Evolutionary conservation across 2,329 filamentous ascomycete species (phyloP).

Genomic region (Plenodomus lindquistii): DNA sequence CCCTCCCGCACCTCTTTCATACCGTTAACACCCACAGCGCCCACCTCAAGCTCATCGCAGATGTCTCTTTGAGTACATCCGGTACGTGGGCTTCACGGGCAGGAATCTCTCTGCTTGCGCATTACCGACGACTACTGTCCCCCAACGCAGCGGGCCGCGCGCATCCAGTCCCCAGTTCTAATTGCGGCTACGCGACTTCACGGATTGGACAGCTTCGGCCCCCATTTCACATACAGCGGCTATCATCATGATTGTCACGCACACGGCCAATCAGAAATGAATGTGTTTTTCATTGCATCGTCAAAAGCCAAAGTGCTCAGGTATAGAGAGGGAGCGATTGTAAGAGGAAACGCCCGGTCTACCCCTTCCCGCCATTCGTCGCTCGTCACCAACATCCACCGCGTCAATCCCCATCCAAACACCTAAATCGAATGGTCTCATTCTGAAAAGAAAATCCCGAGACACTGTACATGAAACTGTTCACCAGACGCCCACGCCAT

Average conservation of each 20-base stretch:
- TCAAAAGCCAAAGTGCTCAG: constrained; percentile 32
- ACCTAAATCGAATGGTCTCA: constrained; percentile 39
- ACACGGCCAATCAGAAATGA: constrained; percentile 38
- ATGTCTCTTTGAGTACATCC: constrained; percentile 9
- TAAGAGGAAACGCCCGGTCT: constrained; percentile 44
- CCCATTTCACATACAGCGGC: constrained; percentile 45
- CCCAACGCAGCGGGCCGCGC: constrained; percentile 31
- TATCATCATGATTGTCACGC: constrained; percentile 34
- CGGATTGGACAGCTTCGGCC: constrained; percentile 46
- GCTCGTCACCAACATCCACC: constrained; percentile 35
- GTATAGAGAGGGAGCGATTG: constrained; percentile 39
- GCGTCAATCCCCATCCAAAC: constrained; percentile 34
- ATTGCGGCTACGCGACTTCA: constrained; percentile 47
- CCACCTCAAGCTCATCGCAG: constrained; percentile 11
- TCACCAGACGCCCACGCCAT: constrained; percentile 34
- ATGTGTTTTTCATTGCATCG: constrained; percentile 36
- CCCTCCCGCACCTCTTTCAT: constrained; percentile 35
- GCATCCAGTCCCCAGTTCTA: constrained; percentile 40
- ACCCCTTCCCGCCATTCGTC: constrained; percentile 28
- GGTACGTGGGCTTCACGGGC: background rate
- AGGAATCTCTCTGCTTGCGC: background rate
- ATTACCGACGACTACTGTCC: background rate
- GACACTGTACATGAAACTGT: constrained; percentile 43
- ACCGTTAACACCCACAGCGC: constrained; percentile 30
- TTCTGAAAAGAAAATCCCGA: constrained; percentile 30